These are phyloP conservation scores for Aureobasidium leucospermi DNA, from an alignment of 2,329 filamentous ascomycete species.

Conservation along the genomic window DNA sequence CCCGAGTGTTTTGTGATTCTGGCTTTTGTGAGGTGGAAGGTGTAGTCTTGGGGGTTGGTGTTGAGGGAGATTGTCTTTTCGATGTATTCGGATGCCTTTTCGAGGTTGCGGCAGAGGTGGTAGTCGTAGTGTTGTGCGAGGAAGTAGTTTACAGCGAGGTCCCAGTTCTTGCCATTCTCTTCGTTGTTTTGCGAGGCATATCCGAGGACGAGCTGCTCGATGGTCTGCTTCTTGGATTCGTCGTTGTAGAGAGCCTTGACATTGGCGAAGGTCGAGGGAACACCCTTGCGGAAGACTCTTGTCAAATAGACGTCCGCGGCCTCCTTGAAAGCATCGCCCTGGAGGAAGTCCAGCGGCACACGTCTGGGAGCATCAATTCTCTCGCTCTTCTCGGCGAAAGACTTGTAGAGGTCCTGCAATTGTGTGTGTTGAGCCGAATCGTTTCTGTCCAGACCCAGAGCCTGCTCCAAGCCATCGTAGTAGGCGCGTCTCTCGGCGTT, in stretches of 20 bases:
- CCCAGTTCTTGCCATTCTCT: slow-evolving; percentile 52
- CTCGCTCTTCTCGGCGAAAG: slow-evolving; percentile 73
- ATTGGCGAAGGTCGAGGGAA: slow-evolving; percentile 94
- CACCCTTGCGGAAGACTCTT: slow-evolving; percentile 81
- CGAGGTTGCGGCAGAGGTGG: slow-evolving; percentile 72
- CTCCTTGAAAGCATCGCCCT: slow-evolving; percentile 71
- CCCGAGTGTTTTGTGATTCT: slow-evolving; percentile 89
- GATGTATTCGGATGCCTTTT: slow-evolving; percentile 73
- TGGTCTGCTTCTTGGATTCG: slow-evolving; percentile 64
- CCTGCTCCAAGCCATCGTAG: slow-evolving; percentile 68
- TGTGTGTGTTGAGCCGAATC: slow-evolving; percentile 61
- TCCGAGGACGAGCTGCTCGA: slow-evolving; percentile 68
- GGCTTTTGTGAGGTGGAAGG: slow-evolving; percentile 91
- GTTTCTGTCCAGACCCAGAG: slow-evolving; percentile 54
- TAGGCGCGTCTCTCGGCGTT: slow-evolving; percentile 85
- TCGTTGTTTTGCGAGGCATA: slow-evolving; percentile 55
- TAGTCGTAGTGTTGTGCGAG: slow-evolving; percentile 97
- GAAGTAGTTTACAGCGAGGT: slow-evolving; percentile 80
- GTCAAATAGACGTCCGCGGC: slow-evolving; percentile 73
- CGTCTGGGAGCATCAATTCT: slow-evolving; percentile 78
- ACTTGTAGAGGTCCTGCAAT: slow-evolving; percentile 69
- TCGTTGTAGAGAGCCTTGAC: slow-evolving; percentile 87
- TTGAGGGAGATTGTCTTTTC: slow-evolving; percentile 75
- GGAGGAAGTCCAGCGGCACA: slow-evolving; percentile 81
- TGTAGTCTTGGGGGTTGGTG: slow-evolving; percentile 77